Evolutionary conservation across 2,329 filamentous ascomycete species (phyloP), one percentile per base, ranked within the genome.

Genomic region (Rhinocladiella similis): DNA sequence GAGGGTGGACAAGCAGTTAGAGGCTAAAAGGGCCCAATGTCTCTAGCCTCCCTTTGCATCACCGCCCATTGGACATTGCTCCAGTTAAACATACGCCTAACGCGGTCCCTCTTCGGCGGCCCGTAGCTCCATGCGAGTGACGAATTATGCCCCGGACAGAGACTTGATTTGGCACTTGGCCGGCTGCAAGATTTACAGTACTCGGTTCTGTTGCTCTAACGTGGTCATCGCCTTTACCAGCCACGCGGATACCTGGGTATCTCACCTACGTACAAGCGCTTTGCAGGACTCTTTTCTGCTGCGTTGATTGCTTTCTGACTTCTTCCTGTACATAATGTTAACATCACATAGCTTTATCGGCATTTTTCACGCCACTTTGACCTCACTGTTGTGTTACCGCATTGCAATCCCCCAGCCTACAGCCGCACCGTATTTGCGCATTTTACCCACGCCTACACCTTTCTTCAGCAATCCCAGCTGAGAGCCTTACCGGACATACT

Each of bases 241-340:
- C 54, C 54, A 57, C 54, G 41, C 54, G 33, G 38, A 57, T 33
- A 42, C 35, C 49, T 54, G 52, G 25, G 22, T 49, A 45, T 19
- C 41, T 49, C 47, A 33, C 33, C 36, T 39, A 43, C 27, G 39
- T 53, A 46, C 41, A 56, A 33, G 46, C 38, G 41, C 45, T 42
- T 45, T 53, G 19, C 47, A 41, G 54, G 42, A 48, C 33, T 51
- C 46, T 53, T 53, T 29, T 52, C 50, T 36, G 42, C 49, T 53
- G 45, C 33, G 45, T 47, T 20, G 16, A 29, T 22, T 14, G 13
- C 38, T 42, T 51, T 14, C 41, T 51, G 33, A 16, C 46, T 56
- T 50, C 35, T 57, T 35, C 54, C 50, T 60, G 58, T 60, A 60
- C 54, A 60, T 60, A 60, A 51, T 56, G 47, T 41, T 19, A 18